Conservation (phyloP, 2,329 filamentous ascomycete species). For the Fusarium sp. region DNA sequence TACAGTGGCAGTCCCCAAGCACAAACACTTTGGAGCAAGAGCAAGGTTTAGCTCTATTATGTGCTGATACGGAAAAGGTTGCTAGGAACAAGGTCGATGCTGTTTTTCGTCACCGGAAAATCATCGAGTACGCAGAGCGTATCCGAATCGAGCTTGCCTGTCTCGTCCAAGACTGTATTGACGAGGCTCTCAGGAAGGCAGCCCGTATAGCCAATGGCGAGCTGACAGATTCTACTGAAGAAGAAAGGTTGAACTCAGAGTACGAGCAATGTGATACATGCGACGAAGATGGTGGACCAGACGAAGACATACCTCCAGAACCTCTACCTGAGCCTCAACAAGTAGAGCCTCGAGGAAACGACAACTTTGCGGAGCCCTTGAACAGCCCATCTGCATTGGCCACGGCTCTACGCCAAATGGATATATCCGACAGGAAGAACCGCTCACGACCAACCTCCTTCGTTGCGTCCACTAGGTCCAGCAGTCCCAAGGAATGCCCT, state of each 20-base stretch:
- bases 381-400: constrained; percentile 68
- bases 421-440: constrained; percentile 50
- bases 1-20: constrained; percentile 97
- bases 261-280: constrained; percentile 46
- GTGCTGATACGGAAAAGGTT: constrained; percentile 87
- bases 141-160: constrained; percentile 95
- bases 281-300: constrained; percentile 56
- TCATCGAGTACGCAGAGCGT: constrained; percentile 95
- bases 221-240: constrained; percentile 81
- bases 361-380: constrained; percentile 44
- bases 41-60: constrained; percentile 88
- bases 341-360: constrained; percentile 29
- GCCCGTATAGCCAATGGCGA: constrained; percentile 89
- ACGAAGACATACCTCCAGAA: constrained; percentile 36
- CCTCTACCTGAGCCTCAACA: constrained; percentile 31
- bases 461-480: constrained; percentile 84
- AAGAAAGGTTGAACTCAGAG: constrained; percentile 62
- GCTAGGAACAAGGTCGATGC: constrained; percentile 93
- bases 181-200: constrained; percentile 91
- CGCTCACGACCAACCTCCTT: constrained; percentile 67
- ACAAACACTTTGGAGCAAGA: constrained; percentile 94
- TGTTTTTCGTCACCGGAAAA: constrained; percentile 89
- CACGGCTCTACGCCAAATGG: constrained; percentile 64
- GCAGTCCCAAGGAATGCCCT: constrained; percentile 90
- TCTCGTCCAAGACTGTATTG: constrained; percentile 94